Conservation (phyloP, 306 rosid species). For the Hippophae rhamnoides region DNA sequence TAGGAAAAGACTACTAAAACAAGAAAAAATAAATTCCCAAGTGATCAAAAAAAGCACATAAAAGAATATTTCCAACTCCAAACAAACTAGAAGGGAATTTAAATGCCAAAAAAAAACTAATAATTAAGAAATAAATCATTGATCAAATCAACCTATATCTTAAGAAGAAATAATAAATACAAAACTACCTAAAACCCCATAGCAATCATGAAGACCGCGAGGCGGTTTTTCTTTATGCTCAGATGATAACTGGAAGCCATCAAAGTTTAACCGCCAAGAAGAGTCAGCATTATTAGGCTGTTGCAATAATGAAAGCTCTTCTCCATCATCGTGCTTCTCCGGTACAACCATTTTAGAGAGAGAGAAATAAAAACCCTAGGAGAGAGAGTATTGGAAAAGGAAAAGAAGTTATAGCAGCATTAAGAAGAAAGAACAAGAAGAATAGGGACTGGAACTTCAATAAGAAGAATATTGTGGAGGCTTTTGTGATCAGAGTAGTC, state of each 20-base stretch:
- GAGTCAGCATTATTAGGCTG: conserved; percentile 43
- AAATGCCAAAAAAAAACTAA: conserved; percentile 12
- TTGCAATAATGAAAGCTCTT: conserved; percentile 45
- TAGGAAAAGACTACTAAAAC: not conserved
- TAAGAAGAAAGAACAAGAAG: not conserved
- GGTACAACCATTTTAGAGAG: conserved; percentile 38
- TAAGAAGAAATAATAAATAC: not conserved
- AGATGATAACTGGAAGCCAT: conserved; percentile 40
- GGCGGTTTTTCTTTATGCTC: conserved; percentile 47
- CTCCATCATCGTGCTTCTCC: conserved; percentile 30
- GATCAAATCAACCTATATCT: conserved; percentile 7
- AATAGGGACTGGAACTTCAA: not conserved
- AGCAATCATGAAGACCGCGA: conserved; percentile 64
- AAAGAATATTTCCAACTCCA: not conserved
- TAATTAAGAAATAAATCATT: not conserved
- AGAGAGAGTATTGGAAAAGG: not conserved
- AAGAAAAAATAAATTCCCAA: conserved; percentile 4
- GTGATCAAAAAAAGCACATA: not conserved
- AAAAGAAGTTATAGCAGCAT: not conserved
- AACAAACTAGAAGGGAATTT: not conserved
- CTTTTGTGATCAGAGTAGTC: conserved; percentile 16
- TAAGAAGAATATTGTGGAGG: not conserved
- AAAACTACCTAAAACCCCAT: conserved; percentile 58
- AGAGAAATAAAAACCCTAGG: not conserved
- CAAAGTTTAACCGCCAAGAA: conserved; percentile 90